Base-by-base conservation (phyloP, 768 basidiomycete species). In the Auriscalpium vulgare region DNA sequence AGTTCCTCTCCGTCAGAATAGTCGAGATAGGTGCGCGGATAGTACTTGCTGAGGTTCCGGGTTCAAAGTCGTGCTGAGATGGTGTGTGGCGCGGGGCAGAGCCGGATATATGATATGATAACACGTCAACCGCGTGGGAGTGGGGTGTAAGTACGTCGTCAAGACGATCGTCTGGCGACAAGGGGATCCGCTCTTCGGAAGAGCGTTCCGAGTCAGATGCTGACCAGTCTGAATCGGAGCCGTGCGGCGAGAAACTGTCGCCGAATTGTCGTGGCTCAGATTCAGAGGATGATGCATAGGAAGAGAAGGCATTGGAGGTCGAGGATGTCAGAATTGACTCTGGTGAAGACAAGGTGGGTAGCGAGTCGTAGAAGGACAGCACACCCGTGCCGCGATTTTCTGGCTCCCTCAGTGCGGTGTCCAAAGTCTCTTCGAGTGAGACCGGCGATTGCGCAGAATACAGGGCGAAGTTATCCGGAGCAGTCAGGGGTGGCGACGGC, bases 31-130 rank as follows among this genome's bases (percentile, higher is more conserved):
- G 63, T 37, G 67, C 67, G 19, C 76, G 68, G 53, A 78, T 72
- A 23, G 76, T 78, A 45, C 71, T 78, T 29, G 69, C 70, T 35
- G 79, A 77, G 13, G 76, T 74, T n/a, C 74, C 72, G n/a, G 78
- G 72, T 57, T 76, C 66, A 47, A 74, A 68, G 23, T 63, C 65
- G 19, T 69, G 63, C 21, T 51, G 61, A 8, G 64, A 57, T 2
- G 56, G 51, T 37, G 34, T 54, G 47, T 19, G 56, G 57, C 51
- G 57, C 50, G 10, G 59, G 45, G 10, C 55, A 52, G 45, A 59
- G 37, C 11, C 46, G 45, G n/a, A 58, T 38, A 13, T 48, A 43
- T 4, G 47, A 34, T 19, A 51, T 37, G 10, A 54, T 19, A 35
- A 10, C 40, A 29, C 29, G 34, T n/a, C 50, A 11, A 19, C 19